A percentile compares a stretch with the other conserved stretches of the same genome.
These are phyloP conservation scores for Acanthamoeba royreba DNA, from an alignment of 208 protist species.

Conservation along the genomic window DNA sequence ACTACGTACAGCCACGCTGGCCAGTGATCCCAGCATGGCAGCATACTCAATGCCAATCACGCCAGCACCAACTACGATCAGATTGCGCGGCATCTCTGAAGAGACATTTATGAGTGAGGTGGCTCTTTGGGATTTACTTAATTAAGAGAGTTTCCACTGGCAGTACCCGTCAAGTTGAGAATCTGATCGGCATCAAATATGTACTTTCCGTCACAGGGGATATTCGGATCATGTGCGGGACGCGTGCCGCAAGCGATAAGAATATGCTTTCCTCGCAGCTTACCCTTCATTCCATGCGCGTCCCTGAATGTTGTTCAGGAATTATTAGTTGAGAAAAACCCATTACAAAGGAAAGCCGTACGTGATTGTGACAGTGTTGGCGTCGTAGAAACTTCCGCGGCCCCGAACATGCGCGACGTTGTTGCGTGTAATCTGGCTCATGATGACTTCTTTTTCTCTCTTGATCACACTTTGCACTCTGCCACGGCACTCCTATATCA, in stretches of 20 bases:
- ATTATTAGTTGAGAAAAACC: neutral
- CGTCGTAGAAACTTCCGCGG: neutral
- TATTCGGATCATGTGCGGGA: conserved; percentile 28
- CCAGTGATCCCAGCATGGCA: conserved; percentile 17
- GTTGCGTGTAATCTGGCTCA: conserved; percentile 11
- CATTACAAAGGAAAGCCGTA: neutral
- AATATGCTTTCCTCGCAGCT: conserved; percentile 20
- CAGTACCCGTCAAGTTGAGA: neutral
- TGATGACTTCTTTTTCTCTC: conserved; percentile 1
- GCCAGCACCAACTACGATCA: conserved; percentile 57
- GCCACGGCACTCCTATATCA: neutral
- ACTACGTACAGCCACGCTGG: neutral
- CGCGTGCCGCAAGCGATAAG: conserved; percentile 41
- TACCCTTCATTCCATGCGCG: neutral
- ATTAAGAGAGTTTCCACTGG: no score
- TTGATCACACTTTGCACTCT: conserved; percentile 10
- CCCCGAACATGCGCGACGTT: neutral
- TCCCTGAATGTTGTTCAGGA: neutral
- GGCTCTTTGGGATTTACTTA: no score
- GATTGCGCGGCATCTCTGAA: conserved; percentile 44
- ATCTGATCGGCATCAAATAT: conserved; percentile 55
- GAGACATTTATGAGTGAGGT: no score
- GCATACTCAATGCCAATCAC: conserved; percentile 54
- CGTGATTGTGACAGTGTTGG: neutral
- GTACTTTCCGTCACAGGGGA: conserved; percentile 39